Evolutionary conservation across 2,329 filamentous ascomycete genomes (phyloP).

Genomic region (Alternaria dauci): DNA sequence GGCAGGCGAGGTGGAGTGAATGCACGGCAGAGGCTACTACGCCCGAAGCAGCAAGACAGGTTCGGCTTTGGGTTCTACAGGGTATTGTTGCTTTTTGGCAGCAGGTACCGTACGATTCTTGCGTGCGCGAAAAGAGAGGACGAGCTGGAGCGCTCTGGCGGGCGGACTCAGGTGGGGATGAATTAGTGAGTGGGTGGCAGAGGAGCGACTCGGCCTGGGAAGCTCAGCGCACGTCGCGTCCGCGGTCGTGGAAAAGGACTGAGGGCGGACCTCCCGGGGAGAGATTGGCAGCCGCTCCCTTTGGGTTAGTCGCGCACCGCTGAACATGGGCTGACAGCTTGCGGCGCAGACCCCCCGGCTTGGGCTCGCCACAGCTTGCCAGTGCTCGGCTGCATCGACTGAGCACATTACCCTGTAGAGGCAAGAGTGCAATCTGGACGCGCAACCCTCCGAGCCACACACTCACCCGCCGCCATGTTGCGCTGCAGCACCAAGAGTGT

Average conservation of each 20-base stretch:
- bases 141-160: slow-evolving; percentile 27
- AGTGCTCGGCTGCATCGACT: neutral
- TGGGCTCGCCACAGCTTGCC: slow-evolving; percentile 8
- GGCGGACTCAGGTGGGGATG: neutral
- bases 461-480: neutral
- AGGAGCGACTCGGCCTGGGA: slow-evolving; percentile 7
- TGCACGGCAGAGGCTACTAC: slow-evolving; percentile 25
- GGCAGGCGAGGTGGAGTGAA: slow-evolving; percentile 22
- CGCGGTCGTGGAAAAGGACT: slow-evolving; percentile 18
- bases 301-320: slow-evolving; percentile 18
- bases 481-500: neutral
- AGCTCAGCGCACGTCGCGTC: slow-evolving; percentile 15
- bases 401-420: neutral
- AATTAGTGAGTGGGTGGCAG: slow-evolving; percentile 6
- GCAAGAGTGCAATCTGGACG: neutral
- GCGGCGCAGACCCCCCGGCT: neutral
- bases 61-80: neutral
- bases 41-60: slow-evolving; percentile 23
- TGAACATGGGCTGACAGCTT: slow-evolving; percentile 15
- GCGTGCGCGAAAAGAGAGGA: slow-evolving; percentile 33
- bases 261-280: slow-evolving; percentile 18
- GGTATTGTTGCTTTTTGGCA: slow-evolving; percentile 4
- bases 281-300: slow-evolving; percentile 26
- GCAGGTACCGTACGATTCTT: slow-evolving; percentile 5
- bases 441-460: neutral